These are phyloP conservation scores for Hamamelis virginiana DNA, from an alignment of 164 flowering plant genomes.

Conservation along the genomic window DNA sequence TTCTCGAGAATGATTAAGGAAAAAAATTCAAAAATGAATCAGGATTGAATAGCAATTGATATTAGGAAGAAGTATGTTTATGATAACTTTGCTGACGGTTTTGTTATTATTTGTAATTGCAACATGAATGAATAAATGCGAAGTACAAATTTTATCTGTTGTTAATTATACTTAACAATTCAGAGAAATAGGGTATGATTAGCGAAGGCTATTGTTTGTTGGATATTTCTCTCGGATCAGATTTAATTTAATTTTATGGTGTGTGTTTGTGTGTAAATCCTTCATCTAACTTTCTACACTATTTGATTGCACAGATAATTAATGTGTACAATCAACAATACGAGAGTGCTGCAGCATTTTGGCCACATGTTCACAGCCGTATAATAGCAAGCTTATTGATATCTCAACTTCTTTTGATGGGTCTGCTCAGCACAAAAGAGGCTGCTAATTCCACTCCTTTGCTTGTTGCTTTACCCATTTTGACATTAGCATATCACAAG, in stretches of 20 bases:
- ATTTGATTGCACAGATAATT: conserved; percentile 55
- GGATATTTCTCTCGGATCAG: background rate
- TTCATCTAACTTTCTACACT: background rate
- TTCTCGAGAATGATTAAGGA: too few relatives aligned
- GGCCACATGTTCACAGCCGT: conserved; percentile 96
- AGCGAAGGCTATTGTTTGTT: background rate
- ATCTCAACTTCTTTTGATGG: conserved; percentile 83
- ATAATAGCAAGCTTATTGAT: conserved; percentile 80
- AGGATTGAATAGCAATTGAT: too few relatives aligned
- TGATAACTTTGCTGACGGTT: background rate
- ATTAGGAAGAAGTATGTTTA: too few relatives aligned
- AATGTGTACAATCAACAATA: conserved; percentile 90
- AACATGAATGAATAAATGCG: background rate
- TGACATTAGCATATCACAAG: conserved; percentile 77
- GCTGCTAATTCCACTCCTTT: conserved; percentile 93
- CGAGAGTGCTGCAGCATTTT: conserved; percentile 92
- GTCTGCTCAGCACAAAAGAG: conserved; percentile 84
- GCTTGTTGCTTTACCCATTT: conserved; percentile 66
- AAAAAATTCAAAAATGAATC: too few relatives aligned
- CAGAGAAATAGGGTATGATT: background rate
- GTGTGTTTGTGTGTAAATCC: background rate
- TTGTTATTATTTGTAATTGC: background rate
- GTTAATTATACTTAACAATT: background rate
- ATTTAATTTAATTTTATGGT: background rate
- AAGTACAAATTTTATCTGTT: background rate